Evolutionary conservation across 139 green algal species (phyloP).

Genomic region (Micractinium sp.): DNA sequence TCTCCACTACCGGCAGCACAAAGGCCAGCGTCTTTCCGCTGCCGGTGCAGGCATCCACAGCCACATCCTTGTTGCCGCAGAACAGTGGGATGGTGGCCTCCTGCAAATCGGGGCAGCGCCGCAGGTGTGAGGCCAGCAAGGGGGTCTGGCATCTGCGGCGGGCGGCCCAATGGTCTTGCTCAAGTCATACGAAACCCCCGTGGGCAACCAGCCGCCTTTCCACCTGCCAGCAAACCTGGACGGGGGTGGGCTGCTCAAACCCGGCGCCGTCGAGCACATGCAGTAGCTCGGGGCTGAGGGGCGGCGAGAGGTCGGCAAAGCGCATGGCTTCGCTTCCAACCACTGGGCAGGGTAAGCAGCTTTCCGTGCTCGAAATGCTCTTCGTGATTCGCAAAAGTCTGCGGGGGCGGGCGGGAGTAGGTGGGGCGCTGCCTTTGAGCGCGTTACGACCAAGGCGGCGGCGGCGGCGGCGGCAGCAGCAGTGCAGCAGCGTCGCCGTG

Average conservation of each 20-base stretch:
- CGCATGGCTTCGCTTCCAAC: not conserved
- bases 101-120: constrained; percentile 52
- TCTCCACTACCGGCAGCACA: constrained; percentile 92
- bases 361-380: too few species aligned
- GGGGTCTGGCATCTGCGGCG: not conserved
- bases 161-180: too few species aligned
- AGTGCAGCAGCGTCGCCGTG: too few species aligned
- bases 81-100: constrained; percentile 94
- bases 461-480: too few species aligned
- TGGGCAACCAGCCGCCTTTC: not conserved
- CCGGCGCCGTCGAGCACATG: not conserved
- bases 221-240: not conserved
- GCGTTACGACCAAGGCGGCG: too few species aligned
- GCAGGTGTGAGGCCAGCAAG: not conserved
- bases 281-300: not conserved
- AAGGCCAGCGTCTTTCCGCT: constrained; percentile 98
- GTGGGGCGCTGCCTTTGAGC: too few species aligned
- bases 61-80: constrained; percentile 93
- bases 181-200: too few species aligned
- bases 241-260: not conserved
- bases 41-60: constrained; percentile 96
- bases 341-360: too few species aligned
- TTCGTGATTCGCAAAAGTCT: too few species aligned
- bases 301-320: not conserved
- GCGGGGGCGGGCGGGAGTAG: too few species aligned